Percentiles rank a stretch among this genome's conserved stretches.
Evolutionary conservation across 345 rosid species (phyloP).

Genomic region (Citrus trifoliata): DNA sequence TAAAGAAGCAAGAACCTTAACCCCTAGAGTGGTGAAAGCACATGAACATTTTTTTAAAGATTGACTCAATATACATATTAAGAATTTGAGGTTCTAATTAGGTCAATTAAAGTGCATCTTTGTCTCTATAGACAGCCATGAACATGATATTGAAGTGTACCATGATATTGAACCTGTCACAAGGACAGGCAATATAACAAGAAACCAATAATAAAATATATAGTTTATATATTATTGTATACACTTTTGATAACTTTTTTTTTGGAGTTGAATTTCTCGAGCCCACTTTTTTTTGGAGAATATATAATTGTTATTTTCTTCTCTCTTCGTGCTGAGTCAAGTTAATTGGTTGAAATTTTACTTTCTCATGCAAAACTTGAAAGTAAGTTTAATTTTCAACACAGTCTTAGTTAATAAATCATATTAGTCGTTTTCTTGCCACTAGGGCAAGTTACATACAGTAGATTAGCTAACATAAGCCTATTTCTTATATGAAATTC

Average conservation of each 20-base stretch:
- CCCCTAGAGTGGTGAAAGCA: not conserved
- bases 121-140: not conserved
- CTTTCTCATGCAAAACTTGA: not conserved
- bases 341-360: not conserved
- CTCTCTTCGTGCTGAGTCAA: not conserved
- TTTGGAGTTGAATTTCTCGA: too few species aligned
- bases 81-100: not conserved
- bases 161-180: not conserved
- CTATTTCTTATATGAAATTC: not conserved
- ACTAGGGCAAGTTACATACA: not conserved
- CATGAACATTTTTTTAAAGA: not conserved
- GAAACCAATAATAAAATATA: not conserved
- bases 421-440: not conserved
- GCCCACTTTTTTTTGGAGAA: too few species aligned
- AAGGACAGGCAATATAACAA: not conserved
- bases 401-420: not conserved
- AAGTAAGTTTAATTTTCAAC: not conserved
- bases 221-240: not conserved
- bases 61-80: not conserved
- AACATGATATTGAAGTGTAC: not conserved
- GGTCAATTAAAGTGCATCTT: not conserved
- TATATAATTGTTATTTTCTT: not conserved
- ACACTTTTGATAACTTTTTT: not conserved
- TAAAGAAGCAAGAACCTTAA: slow-evolving; percentile 6
- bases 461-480: too few species aligned